These are phyloP conservation scores for Pseudonitzschia pungens DNA, from an alignment of 108 stramenopile species.

Conservation along the genomic window DNA sequence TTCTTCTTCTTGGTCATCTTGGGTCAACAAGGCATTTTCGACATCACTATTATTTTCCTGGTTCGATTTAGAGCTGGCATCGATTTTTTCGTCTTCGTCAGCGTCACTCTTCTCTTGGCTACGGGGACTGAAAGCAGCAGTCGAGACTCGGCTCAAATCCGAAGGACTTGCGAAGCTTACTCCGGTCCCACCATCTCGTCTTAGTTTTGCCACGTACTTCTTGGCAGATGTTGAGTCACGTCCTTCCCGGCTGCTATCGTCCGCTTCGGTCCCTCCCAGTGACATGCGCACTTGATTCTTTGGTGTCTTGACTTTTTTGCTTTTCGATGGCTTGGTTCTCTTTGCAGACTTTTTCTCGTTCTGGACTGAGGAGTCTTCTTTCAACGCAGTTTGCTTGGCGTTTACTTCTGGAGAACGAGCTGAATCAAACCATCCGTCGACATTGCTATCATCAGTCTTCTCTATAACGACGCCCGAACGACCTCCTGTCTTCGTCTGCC, in stretches of 20 bases:
- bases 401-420: slow-evolving; percentile 9
- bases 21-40: slow-evolving; percentile 14
- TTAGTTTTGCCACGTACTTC: slow-evolving; percentile 11
- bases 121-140: slow-evolving; percentile 39
- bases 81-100: not conserved
- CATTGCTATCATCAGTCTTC: not conserved
- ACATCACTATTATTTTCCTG: not conserved
- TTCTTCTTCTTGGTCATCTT: slow-evolving; percentile 3
- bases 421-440: slow-evolving; percentile 19
- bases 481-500: not conserved
- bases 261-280: not conserved
- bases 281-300: slow-evolving; percentile 14
- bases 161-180: slow-evolving; percentile 35
- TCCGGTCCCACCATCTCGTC: slow-evolving; percentile 10
- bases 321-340: slow-evolving; percentile 8
- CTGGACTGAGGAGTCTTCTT: not conserved
- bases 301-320: slow-evolving; percentile 12
- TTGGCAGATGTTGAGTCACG: slow-evolving; percentile 11
- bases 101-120: slow-evolving; percentile 1
- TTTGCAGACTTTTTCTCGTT: not conserved
- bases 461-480: not conserved
- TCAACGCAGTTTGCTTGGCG: not conserved
- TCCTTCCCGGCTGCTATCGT: slow-evolving; percentile 4
- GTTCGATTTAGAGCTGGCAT: not conserved
- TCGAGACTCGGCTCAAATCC: slow-evolving; percentile 47